Base-by-base conservation (phyloP, 148 eudicot species). In the Suaeda aralocaspica region DNA sequence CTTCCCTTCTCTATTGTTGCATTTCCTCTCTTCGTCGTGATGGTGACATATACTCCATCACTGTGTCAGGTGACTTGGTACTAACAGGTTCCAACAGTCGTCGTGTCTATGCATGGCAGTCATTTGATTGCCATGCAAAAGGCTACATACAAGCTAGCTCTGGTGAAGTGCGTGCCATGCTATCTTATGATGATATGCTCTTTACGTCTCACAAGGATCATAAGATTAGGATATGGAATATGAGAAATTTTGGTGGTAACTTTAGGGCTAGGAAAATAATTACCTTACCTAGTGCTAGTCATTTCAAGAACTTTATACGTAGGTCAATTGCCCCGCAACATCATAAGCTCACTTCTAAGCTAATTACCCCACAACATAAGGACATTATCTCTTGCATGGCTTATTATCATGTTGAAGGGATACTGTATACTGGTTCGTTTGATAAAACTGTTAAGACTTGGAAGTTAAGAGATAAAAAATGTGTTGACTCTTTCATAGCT, bases 361-460 rank as follows among this genome's bases (percentile, higher is more conserved):
- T 26, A 33, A 50, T 56, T 7, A 30, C 25, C 44, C 59, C 45
- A 44, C 80, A 78, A 22, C 94, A 88, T 67, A 81, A 71, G 64
- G 90, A 81, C 39, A 56, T 9, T 2, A 78, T 88, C 59, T 86
- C 94, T 16, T 88, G 94, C 85, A 86, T 84, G 81, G 94, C 88
- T 72, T 86, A 86, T 49, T 79, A 84, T 80, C 81, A 81, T 51
- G 73, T 74, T 28, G 90, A 86, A 28, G 83, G 82, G 60, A 63
- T 84, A 15, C n/a, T 88, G 24, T 88, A 88, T 50, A 88, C 88
- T 0, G 94, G 88, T 1, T 86, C 94, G 3, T 84, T 78, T 78
- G 94, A 88, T 34, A 74, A 60, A 58, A 86, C 88, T 0, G n/a
- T n/a, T n/a, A n/a, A n/a, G n/a, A n/a, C n/a, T n/a, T n/a, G n/a